A percentile compares a stretch with the other conserved stretches of the same genome.
These are phyloP conservation scores for Coniochaeta sp. DNA, from an alignment of 2,329 filamentous ascomycete species.

Conservation along the genomic window DNA sequence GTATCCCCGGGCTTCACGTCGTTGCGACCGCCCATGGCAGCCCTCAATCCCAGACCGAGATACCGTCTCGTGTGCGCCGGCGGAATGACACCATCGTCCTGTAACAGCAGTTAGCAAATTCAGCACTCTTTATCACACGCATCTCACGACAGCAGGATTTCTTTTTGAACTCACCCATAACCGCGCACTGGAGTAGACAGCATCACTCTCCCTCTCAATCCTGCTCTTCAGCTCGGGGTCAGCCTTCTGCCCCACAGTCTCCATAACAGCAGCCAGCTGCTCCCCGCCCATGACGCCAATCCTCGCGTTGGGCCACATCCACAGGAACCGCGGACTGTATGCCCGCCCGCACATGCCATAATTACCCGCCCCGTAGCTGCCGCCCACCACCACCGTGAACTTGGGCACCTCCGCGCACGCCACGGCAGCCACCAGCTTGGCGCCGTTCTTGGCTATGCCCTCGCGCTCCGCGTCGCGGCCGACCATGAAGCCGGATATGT, in stretches of 20 bases:
- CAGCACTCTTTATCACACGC: no score
- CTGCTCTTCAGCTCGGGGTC: constrained; percentile 74
- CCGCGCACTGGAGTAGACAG: constrained; percentile 78
- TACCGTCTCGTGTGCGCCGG: constrained; percentile 68
- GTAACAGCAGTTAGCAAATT: constrained; percentile 4
- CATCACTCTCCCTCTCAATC: constrained; percentile 87
- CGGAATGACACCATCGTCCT: constrained; percentile 74
- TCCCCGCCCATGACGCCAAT: constrained; percentile 95
- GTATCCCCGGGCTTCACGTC: constrained; percentile 53
- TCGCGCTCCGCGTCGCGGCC: constrained; percentile 85
- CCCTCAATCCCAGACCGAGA: constrained; percentile 63
- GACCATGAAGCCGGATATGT: constrained; percentile 98
- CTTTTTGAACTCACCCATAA: constrained; percentile 76
- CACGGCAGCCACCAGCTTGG: constrained; percentile 92
- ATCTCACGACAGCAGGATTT: no score
- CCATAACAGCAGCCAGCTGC: constrained; percentile 89
- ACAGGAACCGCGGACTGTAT: constrained; percentile 84
- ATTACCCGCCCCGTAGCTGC: constrained; percentile 88
- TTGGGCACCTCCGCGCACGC: constrained; percentile 93
- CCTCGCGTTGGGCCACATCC: constrained; percentile 97
- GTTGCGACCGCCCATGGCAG: constrained; percentile 61
- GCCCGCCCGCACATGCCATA: constrained; percentile 98
- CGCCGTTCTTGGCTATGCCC: constrained; percentile 95
- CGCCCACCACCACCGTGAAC: constrained; percentile 93
- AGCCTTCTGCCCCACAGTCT: constrained; percentile 76